Conservation (phyloP, 2,329 filamentous ascomycete genomes). For the Fusarium irregulare region DNA sequence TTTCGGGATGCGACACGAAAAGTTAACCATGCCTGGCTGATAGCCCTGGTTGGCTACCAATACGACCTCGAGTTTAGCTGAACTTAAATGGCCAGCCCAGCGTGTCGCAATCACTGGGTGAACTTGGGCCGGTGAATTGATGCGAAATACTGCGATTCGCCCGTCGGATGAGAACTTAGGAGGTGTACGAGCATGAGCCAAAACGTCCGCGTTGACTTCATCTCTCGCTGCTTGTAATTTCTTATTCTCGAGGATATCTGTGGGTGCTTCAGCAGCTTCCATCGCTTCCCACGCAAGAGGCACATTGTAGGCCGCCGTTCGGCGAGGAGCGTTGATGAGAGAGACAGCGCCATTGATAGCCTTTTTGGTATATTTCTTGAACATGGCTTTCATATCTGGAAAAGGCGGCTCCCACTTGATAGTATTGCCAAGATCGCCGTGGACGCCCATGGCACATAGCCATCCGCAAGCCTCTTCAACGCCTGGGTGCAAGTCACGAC, state of each 20-base stretch:
- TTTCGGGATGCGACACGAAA: conserved; percentile 71
- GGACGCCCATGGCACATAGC: conserved; percentile 73
- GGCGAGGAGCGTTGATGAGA: conserved; percentile 72
- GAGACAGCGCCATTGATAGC: conserved; percentile 71
- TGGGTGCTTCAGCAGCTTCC: conserved; percentile 60
- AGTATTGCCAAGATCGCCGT: conserved; percentile 73
- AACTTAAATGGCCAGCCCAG: conserved; percentile 71
- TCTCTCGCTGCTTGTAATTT: conserved; percentile 63
- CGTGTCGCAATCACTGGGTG: conserved; percentile 75
- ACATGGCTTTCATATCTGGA: conserved; percentile 70
- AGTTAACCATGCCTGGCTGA: conserved; percentile 71
- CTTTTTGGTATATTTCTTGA: conserved; percentile 72
- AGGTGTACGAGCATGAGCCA: conserved; percentile 69
- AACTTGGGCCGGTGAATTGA: conserved; percentile 69
- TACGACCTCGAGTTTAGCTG: conserved; percentile 69
- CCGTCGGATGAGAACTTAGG: conserved; percentile 73
- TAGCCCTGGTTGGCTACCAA: conserved; percentile 76
- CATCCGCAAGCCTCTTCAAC: conserved; percentile 65
- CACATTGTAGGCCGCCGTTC: conserved; percentile 71
- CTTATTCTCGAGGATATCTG: conserved; percentile 61
- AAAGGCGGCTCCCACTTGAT: conserved; percentile 75
- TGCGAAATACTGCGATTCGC: conserved; percentile 71
- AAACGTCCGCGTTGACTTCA: conserved; percentile 71
- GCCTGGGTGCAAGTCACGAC: conserved; percentile 63
- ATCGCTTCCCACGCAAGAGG: conserved; percentile 70